Percentiles rank a stretch among this genome's conserved stretches.
phyloP scores from a whole-genome alignment of 108 stramenopile genomes.

The Discostella pseudostelligera region DNA sequence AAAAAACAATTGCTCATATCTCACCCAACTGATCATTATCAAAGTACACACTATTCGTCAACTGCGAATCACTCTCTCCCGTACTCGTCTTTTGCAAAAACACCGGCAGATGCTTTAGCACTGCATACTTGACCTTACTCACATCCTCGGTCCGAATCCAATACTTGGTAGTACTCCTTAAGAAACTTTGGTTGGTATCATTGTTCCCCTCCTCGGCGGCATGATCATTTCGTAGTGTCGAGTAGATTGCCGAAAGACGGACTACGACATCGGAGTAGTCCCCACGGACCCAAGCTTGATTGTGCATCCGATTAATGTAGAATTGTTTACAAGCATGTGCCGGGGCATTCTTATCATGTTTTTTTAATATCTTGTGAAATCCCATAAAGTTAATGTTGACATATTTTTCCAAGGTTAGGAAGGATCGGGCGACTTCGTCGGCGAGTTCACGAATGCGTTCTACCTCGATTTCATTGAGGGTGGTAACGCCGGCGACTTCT shows the following conservation, averaged over 20 bases:
- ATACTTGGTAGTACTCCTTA: constrained; percentile 93
- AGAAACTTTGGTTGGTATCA: constrained; percentile 79
- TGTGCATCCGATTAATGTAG: constrained; percentile 92
- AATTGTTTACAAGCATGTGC: constrained; percentile 86
- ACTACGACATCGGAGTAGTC: constrained; percentile 96
- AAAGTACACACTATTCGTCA: constrained; percentile 92
- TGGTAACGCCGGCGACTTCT: constrained; percentile 24
- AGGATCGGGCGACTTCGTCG: constrained; percentile 71
- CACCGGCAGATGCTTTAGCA: constrained; percentile 93
- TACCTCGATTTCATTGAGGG: constrained; percentile 26
- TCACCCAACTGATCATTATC: constrained; percentile 86
- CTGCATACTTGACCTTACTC: constrained; percentile 87
- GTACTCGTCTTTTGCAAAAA: constrained; percentile 89
- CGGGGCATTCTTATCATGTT: constrained; percentile 94
- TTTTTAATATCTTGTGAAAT: constrained; percentile 97
- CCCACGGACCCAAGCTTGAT: constrained; percentile 95
- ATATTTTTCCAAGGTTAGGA: constrained; percentile 90
- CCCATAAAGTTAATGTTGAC: constrained; percentile 98
- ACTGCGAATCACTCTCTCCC: constrained; percentile 92
- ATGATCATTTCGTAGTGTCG: constrained; percentile 74
- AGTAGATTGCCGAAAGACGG: constrained; percentile 77
- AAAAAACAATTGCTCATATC: too few relatives aligned
- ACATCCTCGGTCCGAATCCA: constrained; percentile 98
- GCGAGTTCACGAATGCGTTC: constrained; percentile 43
- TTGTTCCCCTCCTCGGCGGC: constrained; percentile 69